Evolutionary conservation across 495 filamentous ascomycete genomes (phyloP).

Genomic region (Cryomyces antarcticus): DNA sequence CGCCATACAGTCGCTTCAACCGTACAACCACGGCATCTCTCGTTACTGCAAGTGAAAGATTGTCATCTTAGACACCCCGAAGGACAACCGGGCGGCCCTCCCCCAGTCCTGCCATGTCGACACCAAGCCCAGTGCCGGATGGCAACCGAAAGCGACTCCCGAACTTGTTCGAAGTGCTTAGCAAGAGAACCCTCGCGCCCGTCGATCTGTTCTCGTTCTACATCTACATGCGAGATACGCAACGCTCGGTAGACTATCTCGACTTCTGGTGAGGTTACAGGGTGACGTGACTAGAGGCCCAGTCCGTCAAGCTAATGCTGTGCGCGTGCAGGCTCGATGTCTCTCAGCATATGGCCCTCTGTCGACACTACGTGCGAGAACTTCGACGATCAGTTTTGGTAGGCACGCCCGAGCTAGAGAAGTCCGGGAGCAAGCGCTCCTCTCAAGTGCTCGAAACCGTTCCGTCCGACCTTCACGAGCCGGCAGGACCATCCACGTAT

Average conservation of each 20-base stretch:
- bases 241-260: constrained; percentile 89
- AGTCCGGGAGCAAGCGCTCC: constrained; percentile 58
- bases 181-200: constrained; percentile 70
- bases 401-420: constrained; percentile 78
- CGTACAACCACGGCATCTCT: no score
- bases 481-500: constrained; percentile 29
- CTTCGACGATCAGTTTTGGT: constrained; percentile 82
- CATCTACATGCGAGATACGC: constrained; percentile 98
- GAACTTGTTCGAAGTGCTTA: constrained; percentile 86
- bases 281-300: neutral
- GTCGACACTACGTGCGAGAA: constrained; percentile 92
- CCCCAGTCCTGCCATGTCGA: no score
- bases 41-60: no score
- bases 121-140: no score
- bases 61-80: no score
- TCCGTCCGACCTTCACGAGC: constrained; percentile 38
- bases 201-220: constrained; percentile 98
- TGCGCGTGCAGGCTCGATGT: constrained; percentile 70
- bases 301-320: neutral
- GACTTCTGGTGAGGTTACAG: constrained; percentile 64
- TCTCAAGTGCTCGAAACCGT: constrained; percentile 57
- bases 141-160: constrained; percentile 58
- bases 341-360: constrained; percentile 94
- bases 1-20: no score
- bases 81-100: no score